Conservation (phyloP, 228 moss, liverwort and hornwort genomes). For the Sphagnum fallax region DNA sequence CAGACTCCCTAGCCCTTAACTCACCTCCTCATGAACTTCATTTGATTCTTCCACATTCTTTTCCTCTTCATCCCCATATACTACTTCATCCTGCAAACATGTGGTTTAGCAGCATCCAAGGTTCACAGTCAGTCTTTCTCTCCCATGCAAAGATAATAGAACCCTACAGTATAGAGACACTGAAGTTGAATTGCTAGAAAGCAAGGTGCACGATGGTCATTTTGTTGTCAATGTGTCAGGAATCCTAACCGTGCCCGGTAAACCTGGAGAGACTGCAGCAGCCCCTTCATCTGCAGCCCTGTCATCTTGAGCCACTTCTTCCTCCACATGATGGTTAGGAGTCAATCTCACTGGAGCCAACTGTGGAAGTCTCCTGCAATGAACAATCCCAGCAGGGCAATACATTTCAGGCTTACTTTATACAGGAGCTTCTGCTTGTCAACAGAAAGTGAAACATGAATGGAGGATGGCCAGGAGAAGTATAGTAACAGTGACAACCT, state of each 20-base stretch:
- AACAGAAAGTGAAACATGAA: neutral
- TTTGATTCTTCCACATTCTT: conserved; percentile 28
- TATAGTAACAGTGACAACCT: conserved; percentile 11
- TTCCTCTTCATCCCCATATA: conserved; percentile 26
- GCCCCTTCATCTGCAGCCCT: too few relatives aligned
- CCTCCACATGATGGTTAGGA: conserved; percentile 6
- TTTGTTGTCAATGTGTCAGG: too few relatives aligned
- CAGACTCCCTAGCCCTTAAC: neutral
- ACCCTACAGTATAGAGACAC: neutral
- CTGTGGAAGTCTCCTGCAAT: conserved; percentile 28
- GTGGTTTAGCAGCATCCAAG: neutral
- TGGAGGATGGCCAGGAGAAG: neutral
- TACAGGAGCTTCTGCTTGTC: neutral
- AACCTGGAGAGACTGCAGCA: too few relatives aligned
- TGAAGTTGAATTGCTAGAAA: neutral
- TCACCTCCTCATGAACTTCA: conserved; percentile 36
- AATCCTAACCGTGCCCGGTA: conserved; percentile 26
- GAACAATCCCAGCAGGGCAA: neutral
- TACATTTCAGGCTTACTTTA: neutral
- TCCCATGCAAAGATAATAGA: neutral
- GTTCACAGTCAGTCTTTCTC: neutral
- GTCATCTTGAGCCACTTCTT: conserved; percentile 23
- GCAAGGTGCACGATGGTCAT: neutral
- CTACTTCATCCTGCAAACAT: conserved; percentile 26
- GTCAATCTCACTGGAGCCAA: conserved; percentile 18